Percentiles rank a stretch among this genome's conserved stretches.
These are phyloP conservation scores for Rugonectria rugulosa DNA, from an alignment of 2,329 filamentous ascomycete genomes.

Conservation along the genomic window DNA sequence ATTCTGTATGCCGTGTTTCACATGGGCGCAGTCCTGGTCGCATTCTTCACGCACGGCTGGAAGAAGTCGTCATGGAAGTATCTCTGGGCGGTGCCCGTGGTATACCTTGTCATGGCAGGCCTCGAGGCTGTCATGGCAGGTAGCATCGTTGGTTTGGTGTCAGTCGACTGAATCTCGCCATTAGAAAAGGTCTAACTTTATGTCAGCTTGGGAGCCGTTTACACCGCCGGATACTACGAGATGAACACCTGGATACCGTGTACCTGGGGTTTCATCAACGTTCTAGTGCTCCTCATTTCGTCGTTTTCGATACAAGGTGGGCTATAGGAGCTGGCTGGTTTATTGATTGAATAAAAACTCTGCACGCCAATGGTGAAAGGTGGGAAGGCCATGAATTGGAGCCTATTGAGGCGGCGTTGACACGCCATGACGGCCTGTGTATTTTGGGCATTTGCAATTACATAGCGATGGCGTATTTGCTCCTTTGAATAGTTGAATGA, in stretches of 20 bases:
- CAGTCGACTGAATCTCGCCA: constrained; percentile 44
- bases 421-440: too few relatives aligned
- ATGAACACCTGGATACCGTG: constrained; percentile 97
- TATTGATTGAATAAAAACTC: neutral
- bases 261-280: constrained; percentile 85
- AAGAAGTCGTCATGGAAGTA: constrained; percentile 65
- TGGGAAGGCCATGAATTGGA: too few relatives aligned
- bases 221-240: constrained; percentile 81
- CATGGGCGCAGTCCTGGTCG: constrained; percentile 73
- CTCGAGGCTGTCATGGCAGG: constrained; percentile 82
- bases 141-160: constrained; percentile 83
- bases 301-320: constrained; percentile 94
- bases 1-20: constrained; percentile 81
- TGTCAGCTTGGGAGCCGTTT: constrained; percentile 77
- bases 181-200: constrained; percentile 20
- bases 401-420: too few relatives aligned
- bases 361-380: neutral
- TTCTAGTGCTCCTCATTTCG: constrained; percentile 81
- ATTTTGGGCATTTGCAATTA: too few relatives aligned
- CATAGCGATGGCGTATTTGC: too few relatives aligned
- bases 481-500: too few relatives aligned
- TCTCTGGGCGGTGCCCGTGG: constrained; percentile 75
- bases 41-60: constrained; percentile 73
- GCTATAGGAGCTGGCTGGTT: constrained; percentile 58
- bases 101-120: constrained; percentile 76